Conservation (phyloP, 2,329 filamentous ascomycete genomes). For the Aspergillus ochraceoroseus region DNA sequence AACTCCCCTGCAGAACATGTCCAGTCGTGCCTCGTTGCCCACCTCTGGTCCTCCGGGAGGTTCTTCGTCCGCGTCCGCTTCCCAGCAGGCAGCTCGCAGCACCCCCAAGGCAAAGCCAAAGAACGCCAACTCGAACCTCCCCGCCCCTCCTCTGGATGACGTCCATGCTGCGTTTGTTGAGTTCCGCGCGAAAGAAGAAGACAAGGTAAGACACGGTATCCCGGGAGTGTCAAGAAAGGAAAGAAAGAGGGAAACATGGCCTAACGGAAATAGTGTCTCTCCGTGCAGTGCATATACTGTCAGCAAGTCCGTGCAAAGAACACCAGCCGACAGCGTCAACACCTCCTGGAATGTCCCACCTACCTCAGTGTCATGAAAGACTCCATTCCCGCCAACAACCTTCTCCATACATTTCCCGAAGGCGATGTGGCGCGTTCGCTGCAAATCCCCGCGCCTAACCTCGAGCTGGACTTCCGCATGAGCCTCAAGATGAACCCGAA, state of each 20-base stretch:
- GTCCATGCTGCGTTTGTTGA: conserved; percentile 49
- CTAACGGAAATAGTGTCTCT: conserved; percentile 38
- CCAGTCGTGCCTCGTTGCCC: conserved; percentile 40
- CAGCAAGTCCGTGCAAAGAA: conserved; percentile 49
- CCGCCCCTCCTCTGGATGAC: conserved; percentile 47
- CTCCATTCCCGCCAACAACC: conserved; percentile 49
- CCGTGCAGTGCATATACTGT: conserved; percentile 50
- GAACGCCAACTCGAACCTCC: conserved; percentile 39
- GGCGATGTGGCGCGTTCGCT: conserved; percentile 47
- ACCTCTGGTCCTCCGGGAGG: conserved; percentile 35
- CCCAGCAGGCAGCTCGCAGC: conserved; percentile 33
- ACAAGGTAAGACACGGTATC: conserved; percentile 36
- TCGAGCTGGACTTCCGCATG: conserved; percentile 52
- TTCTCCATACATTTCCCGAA: conserved; percentile 49
- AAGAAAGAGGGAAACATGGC: not conserved
- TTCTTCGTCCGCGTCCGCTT: conserved; percentile 29
- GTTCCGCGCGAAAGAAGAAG: conserved; percentile 46
- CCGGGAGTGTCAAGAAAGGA: not conserved
- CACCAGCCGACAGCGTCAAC: conserved; percentile 48
- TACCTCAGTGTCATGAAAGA: conserved; percentile 52
- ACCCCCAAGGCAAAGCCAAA: conserved; percentile 40
- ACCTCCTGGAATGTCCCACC: conserved; percentile 47
- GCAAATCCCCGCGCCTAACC: conserved; percentile 45
- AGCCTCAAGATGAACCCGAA: conserved; percentile 51
- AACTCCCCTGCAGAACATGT: conserved; percentile 39